Percentiles rank a stretch among this genome's conserved stretches.
Evolutionary conservation across 306 rosid genomes (phyloP).

Genomic region (Trifolium dubium): DNA sequence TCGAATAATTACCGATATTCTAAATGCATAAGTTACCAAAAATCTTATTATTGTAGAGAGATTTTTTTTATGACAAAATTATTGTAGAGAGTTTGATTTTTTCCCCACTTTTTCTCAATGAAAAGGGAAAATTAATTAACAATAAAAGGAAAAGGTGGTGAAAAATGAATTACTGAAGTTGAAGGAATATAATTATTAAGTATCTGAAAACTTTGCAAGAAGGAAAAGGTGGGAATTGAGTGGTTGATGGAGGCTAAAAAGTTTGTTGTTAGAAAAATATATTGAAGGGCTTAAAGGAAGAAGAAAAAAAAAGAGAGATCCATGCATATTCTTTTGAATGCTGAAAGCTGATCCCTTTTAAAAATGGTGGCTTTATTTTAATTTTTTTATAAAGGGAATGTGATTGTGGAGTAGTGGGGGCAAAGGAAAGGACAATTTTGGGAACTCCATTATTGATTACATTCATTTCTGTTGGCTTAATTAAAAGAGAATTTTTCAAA

Average conservation of each 20-base stretch:
- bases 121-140: not conserved
- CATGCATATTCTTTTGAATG: conserved; percentile 84
- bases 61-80: too few species aligned
- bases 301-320: conserved; percentile 43
- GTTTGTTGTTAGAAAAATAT: conserved; percentile 51
- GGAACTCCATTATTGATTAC: conserved; percentile 72
- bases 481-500: conserved; percentile 45
- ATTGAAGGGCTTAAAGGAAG: conserved; percentile 41
- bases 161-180: conserved; percentile 27
- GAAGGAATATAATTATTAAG: conserved; percentile 46
- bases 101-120: too few species aligned
- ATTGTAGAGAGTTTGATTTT: too few species aligned
- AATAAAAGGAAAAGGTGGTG: conserved; percentile 38
- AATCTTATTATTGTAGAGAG: not conserved
- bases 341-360: conserved; percentile 66
- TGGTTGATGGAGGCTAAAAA: conserved; percentile 59
- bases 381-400: conserved; percentile 45
- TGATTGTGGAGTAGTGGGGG: conserved; percentile 63
- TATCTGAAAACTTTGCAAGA: conserved; percentile 59
- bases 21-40: too few species aligned
- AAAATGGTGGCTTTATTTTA: conserved; percentile 57
- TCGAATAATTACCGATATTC: not conserved
- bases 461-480: conserved; percentile 51
- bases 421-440: conserved; percentile 63
- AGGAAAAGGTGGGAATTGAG: conserved; percentile 64